Base-by-base conservation (phyloP, 176 grass and related monocot species). In the Paspalum notatum region DNA sequence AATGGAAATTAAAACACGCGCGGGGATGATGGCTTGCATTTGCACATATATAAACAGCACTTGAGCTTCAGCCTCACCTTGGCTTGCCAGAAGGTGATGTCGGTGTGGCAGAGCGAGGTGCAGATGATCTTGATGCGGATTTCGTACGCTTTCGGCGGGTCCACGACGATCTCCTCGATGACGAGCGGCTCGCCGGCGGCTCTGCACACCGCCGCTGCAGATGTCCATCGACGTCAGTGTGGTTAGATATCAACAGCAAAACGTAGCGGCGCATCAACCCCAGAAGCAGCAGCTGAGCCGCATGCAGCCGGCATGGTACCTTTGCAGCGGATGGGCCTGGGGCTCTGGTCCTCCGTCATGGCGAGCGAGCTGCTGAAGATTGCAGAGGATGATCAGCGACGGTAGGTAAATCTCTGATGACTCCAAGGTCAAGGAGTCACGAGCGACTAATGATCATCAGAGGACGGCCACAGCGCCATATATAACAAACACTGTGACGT, bases 151-250 rank as follows among this genome's bases (percentile, higher is more conserved):
- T 77, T 87, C 1, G 91, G 94, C 9, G 91, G 89, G 21, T 93
- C 94, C 40, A 97, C 94, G 57, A 87, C 68, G 79, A 97, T 85
- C 24, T 94, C 91, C 89, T 97, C 94, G 43, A 97, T 32, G 42
- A 11, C 37, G 17, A 97, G 83, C 49, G 94, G 87, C 86, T 72
- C 82, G 5, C 94, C 87, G 12, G 39, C 74, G 22, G 83, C 83
- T 62, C 94, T 68, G 39, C 91, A 84, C 68, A 97, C 91, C 1
- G 94, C 94, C 57, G 91, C 91, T 92, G 78, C 62, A 15, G 18
- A 48, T 37, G 27, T 10, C 24, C 53, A 18, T 26, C 57, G 25
- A 25, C 57, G 15, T 3, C 46, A 61, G 14, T 5, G 24, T 10
- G 32, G 32, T 61, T 61, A 61, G 21, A 60, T 21, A 0, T 26